A percentile compares a stretch with the other conserved stretches of the same genome.
Conservation (phyloP, 495 filamentous ascomycete species). For the Talaromyces proteolyticus region DNA sequence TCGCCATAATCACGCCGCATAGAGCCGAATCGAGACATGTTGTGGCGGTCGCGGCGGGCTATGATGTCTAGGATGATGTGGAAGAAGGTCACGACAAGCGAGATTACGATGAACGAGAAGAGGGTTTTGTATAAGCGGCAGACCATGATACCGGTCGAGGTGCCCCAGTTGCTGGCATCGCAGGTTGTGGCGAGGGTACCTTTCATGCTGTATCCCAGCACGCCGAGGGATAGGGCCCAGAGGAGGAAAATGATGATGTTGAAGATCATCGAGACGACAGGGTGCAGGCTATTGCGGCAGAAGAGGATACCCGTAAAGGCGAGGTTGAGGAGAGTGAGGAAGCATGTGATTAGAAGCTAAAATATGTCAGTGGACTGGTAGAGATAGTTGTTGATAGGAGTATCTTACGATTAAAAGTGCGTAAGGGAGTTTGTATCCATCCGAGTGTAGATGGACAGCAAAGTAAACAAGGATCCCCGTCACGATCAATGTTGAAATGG, state of each 20-base stretch:
- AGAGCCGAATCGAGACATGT: slow-evolving; percentile 19
- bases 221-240: slow-evolving; percentile 51
- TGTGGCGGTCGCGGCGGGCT: slow-evolving; percentile 27
- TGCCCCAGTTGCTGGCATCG: slow-evolving; percentile 47
- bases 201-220: slow-evolving; percentile 52
- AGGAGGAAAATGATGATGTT: slow-evolving; percentile 47
- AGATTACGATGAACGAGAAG: slow-evolving; percentile 54
- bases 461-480: slow-evolving; percentile 56
- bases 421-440: slow-evolving; percentile 52
- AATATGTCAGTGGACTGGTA: not conserved
- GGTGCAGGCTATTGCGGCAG: slow-evolving; percentile 50
- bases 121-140: slow-evolving; percentile 63
- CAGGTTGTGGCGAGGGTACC: slow-evolving; percentile 54
- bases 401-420: slow-evolving; percentile 56
- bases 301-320: slow-evolving; percentile 49
- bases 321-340: slow-evolving; percentile 49
- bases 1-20: slow-evolving; percentile 43
- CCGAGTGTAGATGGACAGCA: slow-evolving; percentile 49
- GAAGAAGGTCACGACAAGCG: slow-evolving; percentile 36
- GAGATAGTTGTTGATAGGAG: not conserved
- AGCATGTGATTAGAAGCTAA: slow-evolving; percentile 50
- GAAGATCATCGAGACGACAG: slow-evolving; percentile 45
- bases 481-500: slow-evolving; percentile 52
- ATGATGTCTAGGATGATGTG: slow-evolving; percentile 47
- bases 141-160: slow-evolving; percentile 51